Evolutionary conservation across 768 basidiomycete species (phyloP).

Genomic region (Collybiopsis luxurians): DNA sequence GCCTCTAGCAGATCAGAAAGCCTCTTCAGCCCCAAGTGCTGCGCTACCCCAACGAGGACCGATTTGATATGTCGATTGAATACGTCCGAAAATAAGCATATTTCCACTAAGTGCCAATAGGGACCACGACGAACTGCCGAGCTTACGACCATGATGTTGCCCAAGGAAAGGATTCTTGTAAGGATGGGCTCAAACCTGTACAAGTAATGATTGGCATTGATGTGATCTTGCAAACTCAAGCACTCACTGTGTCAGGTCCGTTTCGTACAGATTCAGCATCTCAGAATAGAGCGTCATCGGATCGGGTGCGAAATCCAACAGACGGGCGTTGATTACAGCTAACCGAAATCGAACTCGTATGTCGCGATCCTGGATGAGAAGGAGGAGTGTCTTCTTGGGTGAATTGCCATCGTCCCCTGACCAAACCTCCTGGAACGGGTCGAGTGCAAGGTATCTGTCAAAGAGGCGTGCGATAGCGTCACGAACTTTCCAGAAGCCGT

Average conservation of each 20-base stretch:
- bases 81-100: constrained; percentile 37
- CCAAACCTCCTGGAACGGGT: constrained; percentile 57
- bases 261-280: constrained; percentile 44
- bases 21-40: constrained; percentile 60
- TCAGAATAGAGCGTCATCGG: constrained; percentile 41
- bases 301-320: constrained; percentile 48
- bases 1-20: constrained; percentile 69
- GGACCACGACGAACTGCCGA: constrained; percentile 75
- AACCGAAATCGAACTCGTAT: constrained; percentile 82
- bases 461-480: constrained; percentile 65
- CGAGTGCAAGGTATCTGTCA: constrained; percentile 56
- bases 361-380: constrained; percentile 66
- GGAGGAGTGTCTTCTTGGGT: constrained; percentile 48
- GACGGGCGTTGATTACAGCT: constrained; percentile 53
- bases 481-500: constrained; percentile 66
- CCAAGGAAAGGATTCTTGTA: constrained; percentile 67
- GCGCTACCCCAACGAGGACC: constrained; percentile 59
- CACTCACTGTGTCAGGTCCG: constrained; percentile 49
- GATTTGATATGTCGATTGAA: constrained; percentile 43
- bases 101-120: constrained; percentile 87
- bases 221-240: not conserved
- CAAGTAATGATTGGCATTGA: constrained; percentile 4
- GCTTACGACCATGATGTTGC: constrained; percentile 77
- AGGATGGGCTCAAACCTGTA: constrained; percentile 72
- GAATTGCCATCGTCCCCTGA: constrained; percentile 23